Evolutionary conservation across 1,284 basidiomycete species (phyloP), one percentile per base, ranked within the genome.

Genomic region (Cutaneotrichosporon spelunceum): DNA sequence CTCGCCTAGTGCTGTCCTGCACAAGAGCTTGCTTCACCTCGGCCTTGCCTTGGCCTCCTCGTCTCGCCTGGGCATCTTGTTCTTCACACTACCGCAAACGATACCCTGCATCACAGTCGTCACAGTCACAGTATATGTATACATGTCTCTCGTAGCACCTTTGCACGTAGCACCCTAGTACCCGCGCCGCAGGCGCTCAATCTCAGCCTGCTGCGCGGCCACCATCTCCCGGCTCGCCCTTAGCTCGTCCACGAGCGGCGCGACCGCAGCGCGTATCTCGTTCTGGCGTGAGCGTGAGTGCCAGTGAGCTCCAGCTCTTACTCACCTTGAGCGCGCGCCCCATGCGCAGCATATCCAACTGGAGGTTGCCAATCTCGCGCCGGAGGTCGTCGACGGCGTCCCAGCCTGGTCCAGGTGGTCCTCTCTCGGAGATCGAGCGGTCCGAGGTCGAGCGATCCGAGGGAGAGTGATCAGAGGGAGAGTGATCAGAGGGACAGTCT

Each of bases 321-420:
- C 69, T 53, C 58, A 72, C 71, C 63, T 68, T 71, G 3, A 72
- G 59, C 14, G 58, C 60, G 21, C 72, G 56, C 6, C 67, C 65
- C 72, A 74, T 72, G 36, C 71, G 60, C 23, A 74, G 57, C 70
- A 74, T 72, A 60, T 74, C 71, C 30, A 74, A 27, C 52, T 72
- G 71, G 50, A 74, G 55, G 53, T 69, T 67, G 8, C 63, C 65
- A 39, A 74, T 66, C 59, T 71, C 70, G 47, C 62, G 62, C 1
- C 65, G 58, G 61, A 70, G 54, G 61, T 68, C 63, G 44, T 68
- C 69, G 47, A 57, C 53, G 13, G 53, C 54, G 11, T 60, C 56
- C 63, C 42, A 66, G 42, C 36, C 48, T n/a, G 56, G 56, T 39
- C 36, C 30, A 9, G 8, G 8, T 5, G 8, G 30, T 11, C 30